phyloP scores from a whole-genome alignment of 257 asterid genomes.

The Cynanchum wilfordii region DNA sequence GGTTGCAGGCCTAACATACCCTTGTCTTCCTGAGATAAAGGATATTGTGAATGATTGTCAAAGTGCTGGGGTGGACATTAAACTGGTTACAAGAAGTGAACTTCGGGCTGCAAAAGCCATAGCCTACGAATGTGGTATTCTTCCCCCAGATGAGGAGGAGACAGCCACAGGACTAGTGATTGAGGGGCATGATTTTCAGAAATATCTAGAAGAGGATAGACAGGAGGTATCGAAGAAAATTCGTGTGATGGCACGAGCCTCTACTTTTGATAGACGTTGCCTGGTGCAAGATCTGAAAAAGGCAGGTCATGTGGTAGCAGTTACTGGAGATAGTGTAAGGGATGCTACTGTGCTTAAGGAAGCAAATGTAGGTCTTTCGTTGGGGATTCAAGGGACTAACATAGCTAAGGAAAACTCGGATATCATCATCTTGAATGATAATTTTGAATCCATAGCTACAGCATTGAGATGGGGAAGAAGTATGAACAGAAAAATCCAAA shows the following conservation, averaged over 20 bases:
- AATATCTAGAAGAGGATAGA: no score
- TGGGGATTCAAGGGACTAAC: slow-evolving; percentile 64
- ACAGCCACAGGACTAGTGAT: background rate
- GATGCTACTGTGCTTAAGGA: slow-evolving; percentile 60
- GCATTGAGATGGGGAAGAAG: slow-evolving; percentile 71
- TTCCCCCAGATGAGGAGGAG: background rate
- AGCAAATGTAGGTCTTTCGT: slow-evolving; percentile 57
- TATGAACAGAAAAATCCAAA: slow-evolving; percentile 61
- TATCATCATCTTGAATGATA: slow-evolving; percentile 59
- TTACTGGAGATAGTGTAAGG: slow-evolving; percentile 53
- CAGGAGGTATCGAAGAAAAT: slow-evolving; percentile 8
- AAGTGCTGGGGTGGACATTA: slow-evolving; percentile 51
- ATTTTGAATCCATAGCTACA: slow-evolving; percentile 44
- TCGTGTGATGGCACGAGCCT: slow-evolving; percentile 61
- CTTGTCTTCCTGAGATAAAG: slow-evolving; percentile 46
- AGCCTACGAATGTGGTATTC: no score
- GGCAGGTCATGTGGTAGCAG: slow-evolving; percentile 73
- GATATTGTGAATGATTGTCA: slow-evolving; percentile 47
- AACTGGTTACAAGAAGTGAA: slow-evolving; percentile 60
- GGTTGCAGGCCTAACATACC: slow-evolving; percentile 19
- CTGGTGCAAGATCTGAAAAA: slow-evolving; percentile 50
- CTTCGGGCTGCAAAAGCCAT: slow-evolving; percentile 10
- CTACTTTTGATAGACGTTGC: slow-evolving; percentile 44
- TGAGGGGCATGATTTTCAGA: slow-evolving; percentile 4
- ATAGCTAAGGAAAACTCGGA: slow-evolving; percentile 67